A percentile compares a stretch with the other conserved stretches of the same genome.
These are phyloP conservation scores for Leccinum uliginosum DNA, from an alignment of 768 basidiomycete genomes.

Conservation along the genomic window DNA sequence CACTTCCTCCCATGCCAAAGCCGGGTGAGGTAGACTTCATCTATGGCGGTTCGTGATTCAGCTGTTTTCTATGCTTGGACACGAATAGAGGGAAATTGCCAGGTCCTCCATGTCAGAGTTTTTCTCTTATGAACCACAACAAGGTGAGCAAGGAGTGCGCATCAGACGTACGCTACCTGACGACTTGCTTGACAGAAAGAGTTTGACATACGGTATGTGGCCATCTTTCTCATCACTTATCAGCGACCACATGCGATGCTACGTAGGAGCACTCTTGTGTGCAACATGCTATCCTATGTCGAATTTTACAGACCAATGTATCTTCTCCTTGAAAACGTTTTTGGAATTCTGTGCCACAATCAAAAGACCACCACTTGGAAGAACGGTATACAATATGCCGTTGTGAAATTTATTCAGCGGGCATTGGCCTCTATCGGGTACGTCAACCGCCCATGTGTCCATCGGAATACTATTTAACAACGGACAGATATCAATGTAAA, in stretches of 20 bases:
- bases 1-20: slow-evolving; percentile 47
- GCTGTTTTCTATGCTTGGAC: not conserved
- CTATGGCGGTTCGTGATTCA: slow-evolving; percentile 54
- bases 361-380: slow-evolving; percentile 38
- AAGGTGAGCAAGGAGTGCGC: slow-evolving; percentile 36
- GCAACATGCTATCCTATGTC: slow-evolving; percentile 67
- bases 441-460: slow-evolving; percentile 14
- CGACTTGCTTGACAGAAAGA: slow-evolving; percentile 36
- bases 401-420: slow-evolving; percentile 64
- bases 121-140: slow-evolving; percentile 58
- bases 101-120: slow-evolving; percentile 79
- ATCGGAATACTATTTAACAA: not conserved
- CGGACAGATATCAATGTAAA: slow-evolving; percentile 54
- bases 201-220: slow-evolving; percentile 53
- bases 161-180: not conserved
- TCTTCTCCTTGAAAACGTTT: slow-evolving; percentile 72
- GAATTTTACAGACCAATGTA: slow-evolving; percentile 61
- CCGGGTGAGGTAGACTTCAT: slow-evolving; percentile 64
- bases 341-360: slow-evolving; percentile 51
- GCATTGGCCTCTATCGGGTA: slow-evolving; percentile 62
- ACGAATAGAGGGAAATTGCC: not conserved
- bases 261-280: slow-evolving; percentile 54
- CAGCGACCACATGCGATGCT: not conserved
- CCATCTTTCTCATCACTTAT: not conserved
- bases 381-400: slow-evolving; percentile 45